Conservation (phyloP, 2,329 filamentous ascomycete species). For the Coniochaeta sp. region DNA sequence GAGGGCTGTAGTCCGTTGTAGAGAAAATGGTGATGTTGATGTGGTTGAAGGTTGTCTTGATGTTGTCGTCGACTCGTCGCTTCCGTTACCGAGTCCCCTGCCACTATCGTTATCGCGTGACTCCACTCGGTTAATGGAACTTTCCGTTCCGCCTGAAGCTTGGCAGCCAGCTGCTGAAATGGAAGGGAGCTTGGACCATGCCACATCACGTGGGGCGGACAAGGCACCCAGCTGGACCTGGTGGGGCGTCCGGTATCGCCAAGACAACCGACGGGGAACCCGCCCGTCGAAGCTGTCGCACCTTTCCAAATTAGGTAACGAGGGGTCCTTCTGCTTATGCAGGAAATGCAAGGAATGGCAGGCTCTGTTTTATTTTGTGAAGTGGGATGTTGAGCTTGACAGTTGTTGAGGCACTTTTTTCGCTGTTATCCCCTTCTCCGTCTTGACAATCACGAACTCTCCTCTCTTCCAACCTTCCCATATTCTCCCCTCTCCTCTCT, state of each 20-base stretch:
- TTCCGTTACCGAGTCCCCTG: not conserved
- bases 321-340: constrained; percentile 4
- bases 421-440: not conserved
- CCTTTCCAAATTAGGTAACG: not conserved
- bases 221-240: no score
- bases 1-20: no score
- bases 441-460: not conserved
- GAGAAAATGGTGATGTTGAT: no score
- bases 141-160: not conserved
- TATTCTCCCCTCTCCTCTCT: constrained; percentile 5
- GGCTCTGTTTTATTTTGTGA: not conserved
- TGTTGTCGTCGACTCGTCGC: not conserved
- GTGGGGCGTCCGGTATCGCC: not conserved
- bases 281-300: not conserved
- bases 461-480: constrained; percentile 5
- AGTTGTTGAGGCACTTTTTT: constrained; percentile 9
- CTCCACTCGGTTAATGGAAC: not conserved
- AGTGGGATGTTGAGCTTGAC: constrained; percentile 4
- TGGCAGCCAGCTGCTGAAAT: no score
- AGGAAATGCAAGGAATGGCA: not conserved
- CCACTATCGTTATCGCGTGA: constrained; percentile 1
- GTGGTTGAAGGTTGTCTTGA: no score
- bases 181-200: not conserved
- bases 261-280: not conserved
- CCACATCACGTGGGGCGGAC: not conserved